phyloP scores from a whole-genome alignment of 169 alveolate species.

The Blepharisma undulans region DNA sequence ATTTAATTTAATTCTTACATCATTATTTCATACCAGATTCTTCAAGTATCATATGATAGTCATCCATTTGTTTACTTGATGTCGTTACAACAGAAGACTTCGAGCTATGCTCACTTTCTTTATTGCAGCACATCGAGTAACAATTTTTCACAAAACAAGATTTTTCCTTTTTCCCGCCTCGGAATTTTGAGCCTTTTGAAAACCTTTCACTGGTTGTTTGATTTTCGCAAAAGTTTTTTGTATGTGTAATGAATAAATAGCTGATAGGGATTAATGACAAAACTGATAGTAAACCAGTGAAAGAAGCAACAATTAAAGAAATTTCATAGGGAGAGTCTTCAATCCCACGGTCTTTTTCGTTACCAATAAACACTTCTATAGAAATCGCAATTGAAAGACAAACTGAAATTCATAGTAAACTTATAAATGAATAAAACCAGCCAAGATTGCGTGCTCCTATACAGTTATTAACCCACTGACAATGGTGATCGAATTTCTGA shows the following conservation, averaged over 20 bases:
- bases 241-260: slow-evolving; percentile 15
- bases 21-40: not conserved
- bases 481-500: slow-evolving; percentile 78
- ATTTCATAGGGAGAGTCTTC: not conserved
- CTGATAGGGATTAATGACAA: slow-evolving; percentile 42
- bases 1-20: not conserved
- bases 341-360: not conserved
- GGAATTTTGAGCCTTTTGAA: not conserved
- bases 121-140: not conserved
- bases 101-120: not conserved
- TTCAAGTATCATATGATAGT: not conserved
- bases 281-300: not conserved
- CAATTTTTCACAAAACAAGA: not conserved
- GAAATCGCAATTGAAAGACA: not conserved
- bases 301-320: not conserved
- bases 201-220: slow-evolving; percentile 48
- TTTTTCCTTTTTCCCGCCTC: not conserved
- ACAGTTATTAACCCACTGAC: slow-evolving; percentile 84
- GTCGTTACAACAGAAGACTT: not conserved
- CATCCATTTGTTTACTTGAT: not conserved
- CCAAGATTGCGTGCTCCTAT: slow-evolving; percentile 75
- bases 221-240: slow-evolving; percentile 23
- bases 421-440: slow-evolving; percentile 49
- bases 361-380: not conserved
- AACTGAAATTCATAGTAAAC: not conserved